Evolutionary conservation across 345 rosid species (phyloP), one percentile per base, ranked within the genome.

Genomic region (Triadica sebifera): DNA sequence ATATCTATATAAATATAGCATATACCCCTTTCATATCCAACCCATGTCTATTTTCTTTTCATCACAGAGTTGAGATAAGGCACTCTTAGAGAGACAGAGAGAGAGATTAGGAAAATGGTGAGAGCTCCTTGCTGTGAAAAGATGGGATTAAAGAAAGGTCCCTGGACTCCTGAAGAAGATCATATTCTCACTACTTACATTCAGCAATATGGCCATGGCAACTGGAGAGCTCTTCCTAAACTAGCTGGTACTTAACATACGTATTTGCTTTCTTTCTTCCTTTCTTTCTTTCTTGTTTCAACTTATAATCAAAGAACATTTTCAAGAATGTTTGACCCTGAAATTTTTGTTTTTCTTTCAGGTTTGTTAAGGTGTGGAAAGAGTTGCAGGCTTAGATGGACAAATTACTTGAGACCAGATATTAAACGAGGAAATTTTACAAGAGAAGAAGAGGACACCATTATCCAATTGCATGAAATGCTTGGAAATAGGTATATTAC

Each of bases 301-400:
- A 12, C 37, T 39, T 65, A 64, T 19, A 29, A 1, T 29, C 2
- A 29, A 29, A 29, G 22, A 19, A 12, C 34, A 16, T 29, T n/a
- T 10, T 56, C 24, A 51, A 64, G 8, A 3, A 0, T 68, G 39
- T 8, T 7, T 55, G 12, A 25, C 6, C 41, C 47, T 47, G 50
- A 2, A 37, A 10, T 69, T 5, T 34, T 43, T 56, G 16, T 15
- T 73, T 12, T 41, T 16, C 10, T 65, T 62, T 11, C 78, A 91
- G 97, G 97, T 55, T 80, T 91, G 72, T 77, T 86, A 52, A 88
- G 97, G 75, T 92, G 94, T 58, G 97, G 97, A 1, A 91, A 91
- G 85, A 92, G 97, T 76, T 92, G 97, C 81, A 86, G 97, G 65
- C 86, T 92, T 25, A 83, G 97, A 5, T 92, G 97, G 97, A 86